A percentile compares a stretch with the other conserved stretches of the same genome.
Evolutionary conservation across 202 grass and related monocot genomes (phyloP).

Genomic region (Setaria italica): DNA sequence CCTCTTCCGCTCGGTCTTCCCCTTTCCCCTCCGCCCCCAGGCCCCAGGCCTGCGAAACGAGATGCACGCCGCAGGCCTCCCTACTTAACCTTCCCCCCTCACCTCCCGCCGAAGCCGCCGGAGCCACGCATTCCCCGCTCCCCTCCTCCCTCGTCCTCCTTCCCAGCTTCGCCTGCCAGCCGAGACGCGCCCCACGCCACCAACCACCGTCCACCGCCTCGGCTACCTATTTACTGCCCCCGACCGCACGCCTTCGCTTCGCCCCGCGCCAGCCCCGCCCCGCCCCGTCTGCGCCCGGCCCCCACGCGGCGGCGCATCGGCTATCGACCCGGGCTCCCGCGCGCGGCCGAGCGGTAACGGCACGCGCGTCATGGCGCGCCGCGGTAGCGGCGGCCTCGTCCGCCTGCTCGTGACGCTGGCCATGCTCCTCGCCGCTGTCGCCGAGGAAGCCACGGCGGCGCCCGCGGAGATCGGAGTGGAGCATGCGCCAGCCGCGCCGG

Average conservation of each 20-base stretch:
- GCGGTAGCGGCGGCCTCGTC: not conserved
- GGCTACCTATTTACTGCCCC: not conserved
- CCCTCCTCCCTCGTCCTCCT: not conserved
- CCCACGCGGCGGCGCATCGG: not conserved
- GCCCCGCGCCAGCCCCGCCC: not conserved
- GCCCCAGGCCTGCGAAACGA: not conserved
- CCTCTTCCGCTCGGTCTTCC: no score
- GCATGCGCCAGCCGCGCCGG: not conserved
- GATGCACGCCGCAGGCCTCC: not conserved
- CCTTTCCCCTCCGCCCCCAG: not conserved
- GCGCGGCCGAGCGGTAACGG: not conserved
- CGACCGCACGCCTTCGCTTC: conserved; percentile 2
- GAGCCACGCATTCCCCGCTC: conserved; percentile 16
- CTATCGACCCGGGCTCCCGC: not conserved
- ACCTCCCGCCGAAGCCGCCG: conserved; percentile 11
- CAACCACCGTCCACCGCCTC: not conserved
- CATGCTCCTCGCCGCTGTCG: not conserved
- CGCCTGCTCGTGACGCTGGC: conserved; percentile 16
- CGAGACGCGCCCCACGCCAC: not conserved
- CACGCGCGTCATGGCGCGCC: conserved; percentile 29
- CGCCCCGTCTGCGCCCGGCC: not conserved
- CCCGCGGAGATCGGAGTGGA: not conserved
- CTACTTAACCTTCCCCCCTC: conserved; percentile 26
- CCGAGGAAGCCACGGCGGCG: not conserved
- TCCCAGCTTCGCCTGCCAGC: not conserved